These are phyloP conservation scores for Aquilaria sinensis DNA, from an alignment of 345 rosid genomes.

Conservation along the genomic window DNA sequence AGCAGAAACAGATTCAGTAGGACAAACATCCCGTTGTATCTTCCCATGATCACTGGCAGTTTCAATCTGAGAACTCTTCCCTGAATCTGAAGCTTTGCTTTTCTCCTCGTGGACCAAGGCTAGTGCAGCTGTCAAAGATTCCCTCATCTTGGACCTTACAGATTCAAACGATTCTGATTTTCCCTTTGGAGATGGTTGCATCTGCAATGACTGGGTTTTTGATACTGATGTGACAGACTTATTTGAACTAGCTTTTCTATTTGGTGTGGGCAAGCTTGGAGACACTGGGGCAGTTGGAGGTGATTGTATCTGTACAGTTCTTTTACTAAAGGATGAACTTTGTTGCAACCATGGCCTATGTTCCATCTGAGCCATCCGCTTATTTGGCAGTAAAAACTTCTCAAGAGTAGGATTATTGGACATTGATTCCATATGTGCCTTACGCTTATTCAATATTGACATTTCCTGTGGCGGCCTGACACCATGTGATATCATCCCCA, in stretches of 20 bases:
- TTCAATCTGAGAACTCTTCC: conserved; percentile 33
- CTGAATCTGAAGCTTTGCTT: conserved; percentile 27
- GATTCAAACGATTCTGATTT: conserved; percentile 45
- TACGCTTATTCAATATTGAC: conserved; percentile 41
- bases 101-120: conserved; percentile 49
- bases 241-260: conserved; percentile 36
- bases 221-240: conserved; percentile 35
- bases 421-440: conserved; percentile 38
- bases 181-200: conserved; percentile 29
- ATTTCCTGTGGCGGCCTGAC: conserved; percentile 31
- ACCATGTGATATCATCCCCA: conserved; percentile 21
- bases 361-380: conserved; percentile 48
- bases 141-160: conserved; percentile 80
- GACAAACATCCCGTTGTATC: conserved; percentile 19
- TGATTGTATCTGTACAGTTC: conserved; percentile 28
- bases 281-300: conserved; percentile 26
- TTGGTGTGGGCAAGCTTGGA: conserved; percentile 32
- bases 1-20: conserved; percentile 16
- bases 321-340: conserved; percentile 25
- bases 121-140: conserved; percentile 72
- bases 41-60: conserved; percentile 17
- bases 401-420: conserved; percentile 25
- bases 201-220: conserved; percentile 41
- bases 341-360: conserved; percentile 87
- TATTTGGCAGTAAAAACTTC: conserved; percentile 35